Percentiles rank a stretch among this genome's conserved stretches.
phyloP scores from a whole-genome alignment of 768 basidiomycete species.

The Agrocybe praecox region DNA sequence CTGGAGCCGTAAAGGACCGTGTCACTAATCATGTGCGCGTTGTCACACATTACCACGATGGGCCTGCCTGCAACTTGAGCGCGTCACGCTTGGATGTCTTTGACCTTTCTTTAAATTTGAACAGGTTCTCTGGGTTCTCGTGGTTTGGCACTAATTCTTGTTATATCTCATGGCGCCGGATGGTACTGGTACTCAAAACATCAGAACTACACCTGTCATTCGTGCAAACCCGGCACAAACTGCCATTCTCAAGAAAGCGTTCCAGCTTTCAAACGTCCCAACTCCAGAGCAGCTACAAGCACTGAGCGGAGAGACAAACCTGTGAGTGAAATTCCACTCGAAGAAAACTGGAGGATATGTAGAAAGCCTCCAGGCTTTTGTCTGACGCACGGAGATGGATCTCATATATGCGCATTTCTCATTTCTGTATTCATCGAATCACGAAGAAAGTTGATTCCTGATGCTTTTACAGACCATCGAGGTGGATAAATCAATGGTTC shows the following conservation, averaged over 20 bases:
- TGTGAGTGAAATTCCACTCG: slow-evolving; percentile 28
- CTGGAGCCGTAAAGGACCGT: no score
- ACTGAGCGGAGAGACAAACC: slow-evolving; percentile 30
- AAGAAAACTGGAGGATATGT: background rate
- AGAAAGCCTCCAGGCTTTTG: background rate
- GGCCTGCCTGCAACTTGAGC: no score
- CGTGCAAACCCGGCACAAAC: slow-evolving; percentile 28
- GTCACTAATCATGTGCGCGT: no score
- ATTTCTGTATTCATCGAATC: background rate
- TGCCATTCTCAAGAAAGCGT: slow-evolving; percentile 27
- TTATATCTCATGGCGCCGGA: slow-evolving; percentile 10
- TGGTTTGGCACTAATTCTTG: no score
- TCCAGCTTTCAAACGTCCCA: slow-evolving; percentile 19
- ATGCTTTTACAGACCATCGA: slow-evolving; percentile 22
- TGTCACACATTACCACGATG: no score
- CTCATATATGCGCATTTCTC: background rate
- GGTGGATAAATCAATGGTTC: slow-evolving; percentile 40
- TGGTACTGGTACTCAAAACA: background rate
- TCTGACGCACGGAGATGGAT: background rate
- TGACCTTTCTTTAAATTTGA: no score
- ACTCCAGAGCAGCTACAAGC: slow-evolving; percentile 21
- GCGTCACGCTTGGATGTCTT: no score
- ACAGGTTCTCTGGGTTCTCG: no score
- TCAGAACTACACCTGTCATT: slow-evolving; percentile 14
- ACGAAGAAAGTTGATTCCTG: background rate